A percentile compares a stretch with the other conserved stretches of the same genome.
Evolutionary conservation across 139 green algal genomes (phyloP).

Genomic region (Coelastrella sp.): DNA sequence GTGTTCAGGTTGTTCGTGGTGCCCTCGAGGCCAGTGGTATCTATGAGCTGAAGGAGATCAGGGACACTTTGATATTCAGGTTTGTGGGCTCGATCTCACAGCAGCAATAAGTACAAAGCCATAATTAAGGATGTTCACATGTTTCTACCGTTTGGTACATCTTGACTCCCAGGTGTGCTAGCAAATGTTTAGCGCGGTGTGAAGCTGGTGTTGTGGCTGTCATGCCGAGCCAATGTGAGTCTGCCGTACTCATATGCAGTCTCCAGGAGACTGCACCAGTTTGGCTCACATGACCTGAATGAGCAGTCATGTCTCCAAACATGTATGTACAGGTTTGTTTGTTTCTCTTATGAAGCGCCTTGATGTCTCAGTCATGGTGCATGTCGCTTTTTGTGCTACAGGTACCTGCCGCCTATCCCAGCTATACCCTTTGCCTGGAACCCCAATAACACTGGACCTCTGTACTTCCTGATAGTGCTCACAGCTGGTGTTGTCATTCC

Average conservation of each 20-base stretch:
- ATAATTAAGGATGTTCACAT: not conserved
- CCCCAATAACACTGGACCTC: conserved; percentile 56
- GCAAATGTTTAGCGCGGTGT: too few relatives aligned
- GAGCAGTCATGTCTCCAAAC: too few relatives aligned
- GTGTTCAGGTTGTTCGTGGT: conserved; percentile 25
- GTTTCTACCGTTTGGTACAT: too few relatives aligned
- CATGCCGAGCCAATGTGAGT: too few relatives aligned
- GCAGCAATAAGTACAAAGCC: not conserved
- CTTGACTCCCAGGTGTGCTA: too few relatives aligned
- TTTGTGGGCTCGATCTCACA: not conserved
- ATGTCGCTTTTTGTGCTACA: not conserved
- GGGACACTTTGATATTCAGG: conserved; percentile 53
- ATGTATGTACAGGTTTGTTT: too few relatives aligned
- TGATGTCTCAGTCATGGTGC: too few relatives aligned
- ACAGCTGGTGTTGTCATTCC: conserved; percentile 70
- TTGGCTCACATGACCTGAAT: too few relatives aligned
- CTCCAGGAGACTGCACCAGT: too few relatives aligned
- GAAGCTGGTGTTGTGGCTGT: too few relatives aligned
- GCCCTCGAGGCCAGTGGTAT: conserved; percentile 43
- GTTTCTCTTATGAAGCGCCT: too few relatives aligned
- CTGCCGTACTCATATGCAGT: too few relatives aligned
- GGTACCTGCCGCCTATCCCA: conserved; percentile 35
- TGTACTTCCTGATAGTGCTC: conserved; percentile 72
- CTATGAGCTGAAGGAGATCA: conserved; percentile 43
- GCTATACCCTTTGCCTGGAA: conserved; percentile 45